Percentiles rank a stretch among this genome's conserved stretches.
phyloP scores from a whole-genome alignment of 495 filamentous ascomycete genomes.

The Astrothelium subdiscretum region DNA sequence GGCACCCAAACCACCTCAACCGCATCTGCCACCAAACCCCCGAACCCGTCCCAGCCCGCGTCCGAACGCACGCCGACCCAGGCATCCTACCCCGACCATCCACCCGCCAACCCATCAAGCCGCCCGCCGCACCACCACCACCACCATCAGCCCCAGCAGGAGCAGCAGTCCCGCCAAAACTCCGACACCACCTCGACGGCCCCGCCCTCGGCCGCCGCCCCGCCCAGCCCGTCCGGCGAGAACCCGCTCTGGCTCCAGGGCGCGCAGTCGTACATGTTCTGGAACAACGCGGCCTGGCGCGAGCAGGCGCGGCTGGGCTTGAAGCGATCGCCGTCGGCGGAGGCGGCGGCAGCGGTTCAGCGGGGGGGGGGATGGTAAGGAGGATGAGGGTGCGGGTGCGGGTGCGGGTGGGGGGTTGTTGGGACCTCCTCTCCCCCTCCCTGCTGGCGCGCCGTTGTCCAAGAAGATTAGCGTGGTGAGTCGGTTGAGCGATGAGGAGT shows the following conservation, averaged over 20 bases:
- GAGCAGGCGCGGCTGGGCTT: neutral
- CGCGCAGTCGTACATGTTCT: constrained; percentile 13
- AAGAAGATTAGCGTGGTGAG: constrained; percentile 3
- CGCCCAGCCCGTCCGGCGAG: neutral
- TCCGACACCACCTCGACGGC: neutral
- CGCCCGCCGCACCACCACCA: neutral
- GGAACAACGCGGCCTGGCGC: constrained; percentile 6
- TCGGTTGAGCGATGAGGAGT: constrained; percentile 10
- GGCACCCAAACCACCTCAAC: neutral
- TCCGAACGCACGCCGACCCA: neutral
- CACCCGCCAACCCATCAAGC: too few species aligned
- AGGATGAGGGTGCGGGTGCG: neutral
- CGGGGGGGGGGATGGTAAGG: too few species aligned
- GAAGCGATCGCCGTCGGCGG: neutral
- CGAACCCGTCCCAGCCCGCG: neutral
- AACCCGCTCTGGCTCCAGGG: constrained; percentile 12
- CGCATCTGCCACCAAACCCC: neutral
- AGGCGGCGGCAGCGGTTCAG: neutral
- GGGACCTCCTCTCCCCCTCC: too few species aligned
- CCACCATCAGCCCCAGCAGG: neutral
- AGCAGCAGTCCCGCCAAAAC: neutral
- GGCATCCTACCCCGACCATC: neutral
- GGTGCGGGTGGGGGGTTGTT: neutral
- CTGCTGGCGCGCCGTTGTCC: neutral
- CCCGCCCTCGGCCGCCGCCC: neutral